Base-by-base conservation (phyloP, 768 basidiomycete species). In the Tephrocybe sp. region DNA sequence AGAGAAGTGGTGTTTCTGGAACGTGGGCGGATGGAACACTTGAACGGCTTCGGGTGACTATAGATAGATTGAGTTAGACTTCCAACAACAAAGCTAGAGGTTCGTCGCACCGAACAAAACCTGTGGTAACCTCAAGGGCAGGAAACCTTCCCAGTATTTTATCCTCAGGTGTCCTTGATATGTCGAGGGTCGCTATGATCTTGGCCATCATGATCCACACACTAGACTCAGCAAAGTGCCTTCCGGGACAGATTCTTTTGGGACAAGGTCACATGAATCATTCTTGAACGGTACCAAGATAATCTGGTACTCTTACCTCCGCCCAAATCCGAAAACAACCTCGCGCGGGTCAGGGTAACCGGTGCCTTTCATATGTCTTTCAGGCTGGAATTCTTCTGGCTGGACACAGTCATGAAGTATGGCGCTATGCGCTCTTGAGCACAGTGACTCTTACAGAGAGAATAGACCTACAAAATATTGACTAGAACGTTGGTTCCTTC, bases 301-400 rank as follows among this genome's bases (percentile, higher is more conserved):
- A 12, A 33, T 5, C 7, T 17, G 18, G 4, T 32, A 40, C 23
- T 47, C 67, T 63, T 51, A 78, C 78, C 79, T 68, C 48, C 81
- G 70, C 25, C 82, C 82, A 64, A 84, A 84, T 7, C 81, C 82
- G 57, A 83, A 84, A 17, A 80, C 70, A 32, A 79, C 60, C 30
- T 74, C 72, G 26, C 72, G 66, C 26, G 81, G 79, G 62, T 81
- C 75, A 17, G 69, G 68, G 28, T 73, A 64, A 34, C 63, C 56
- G 17, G 65, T 59, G 41, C 72, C 67, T 8, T 73, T 67, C 43
- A 75, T 51, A 60, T 77, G 79, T 46, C 83, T 73, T 37, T 81
- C 76, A 3, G 83, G 83, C 18, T 61, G 63, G 63, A 83, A 84
- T 32, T 47, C 57, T 9, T 74, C 65, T 15, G 81, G 77, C 30